Base-by-base conservation (phyloP, 306 rosid genomes). In the Cicer pinnatifidum region DNA sequence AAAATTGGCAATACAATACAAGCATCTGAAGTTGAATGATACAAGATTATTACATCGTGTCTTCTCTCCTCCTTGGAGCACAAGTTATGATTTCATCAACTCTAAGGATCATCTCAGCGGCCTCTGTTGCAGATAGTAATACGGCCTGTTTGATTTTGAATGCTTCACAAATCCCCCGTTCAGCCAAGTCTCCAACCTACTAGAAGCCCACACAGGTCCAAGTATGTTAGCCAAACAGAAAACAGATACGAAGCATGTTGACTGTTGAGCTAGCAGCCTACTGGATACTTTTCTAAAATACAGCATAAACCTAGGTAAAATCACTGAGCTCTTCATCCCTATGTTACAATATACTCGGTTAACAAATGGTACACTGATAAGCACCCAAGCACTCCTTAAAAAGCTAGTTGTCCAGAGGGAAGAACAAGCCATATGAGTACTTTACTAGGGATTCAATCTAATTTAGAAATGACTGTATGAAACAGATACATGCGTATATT, bases 41-140 rank as follows among this genome's bases (percentile, higher is more conserved):
- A 54, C 72, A 37, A 68, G 57, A 73, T 58, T 60, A 66, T 88
- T 80, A 95, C 99, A 91, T 94, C 78, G 93, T 86, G 70, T 91
- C 91, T 82, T 94, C 99, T 82, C 99, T 89, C 87, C 84, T 85
- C 83, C 99, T 80, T 3, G 97, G 99, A 72, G 99, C 99, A 77
- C 99, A 94, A 0, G 96, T 91, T 76, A 95, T 91, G 86, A 95
- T 95, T 82, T 89, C 97, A 72, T 95, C 99, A 59, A 94, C 97
- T 82, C 99, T 85, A 41, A 94, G 99, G 79, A 94, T 89, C 99
- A 94, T 95, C 84, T 91, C 99, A 71, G 96, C 93, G 9, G 97
- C 99, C 86, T 91, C 99, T 7, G 97, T 95, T 10, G 99, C 84
- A 61, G 99, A 95, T 28, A 91, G 15, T 20, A 20, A 20, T 20